A percentile compares a stretch with the other conserved stretches of the same genome.
Conservation (phyloP, 139 green algal species). For the Chara braunii region DNA sequence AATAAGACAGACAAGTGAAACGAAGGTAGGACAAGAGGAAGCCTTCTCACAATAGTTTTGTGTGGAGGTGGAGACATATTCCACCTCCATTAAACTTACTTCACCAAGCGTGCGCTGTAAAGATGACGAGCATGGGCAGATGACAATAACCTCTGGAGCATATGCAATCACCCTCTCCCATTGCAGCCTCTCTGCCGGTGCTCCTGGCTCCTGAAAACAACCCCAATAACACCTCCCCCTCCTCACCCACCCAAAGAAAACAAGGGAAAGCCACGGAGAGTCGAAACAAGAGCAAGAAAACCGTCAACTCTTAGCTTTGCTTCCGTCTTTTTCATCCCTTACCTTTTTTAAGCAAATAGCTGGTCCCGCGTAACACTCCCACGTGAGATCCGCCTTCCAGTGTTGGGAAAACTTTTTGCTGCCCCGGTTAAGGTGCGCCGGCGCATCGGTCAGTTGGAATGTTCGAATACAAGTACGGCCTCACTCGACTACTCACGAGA, state of each 20-base stretch:
- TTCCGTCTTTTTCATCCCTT: background rate
- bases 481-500: too few species aligned
- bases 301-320: background rate
- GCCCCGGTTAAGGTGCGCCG: too few species aligned
- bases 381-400: background rate
- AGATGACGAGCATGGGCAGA: conserved; percentile 41
- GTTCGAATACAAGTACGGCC: too few species aligned
- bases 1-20: too few species aligned
- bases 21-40: too few species aligned
- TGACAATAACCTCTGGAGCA: conserved; percentile 68
- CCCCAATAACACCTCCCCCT: too few species aligned
- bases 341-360: background rate
- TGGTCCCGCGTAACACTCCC: background rate
- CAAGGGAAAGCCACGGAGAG: background rate
- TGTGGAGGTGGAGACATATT: too few species aligned
- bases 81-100: too few species aligned
- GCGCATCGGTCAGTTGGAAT: too few species aligned
- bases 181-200: conserved; percentile 28
- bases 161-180: conserved; percentile 51
- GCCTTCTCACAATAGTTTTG: too few species aligned
- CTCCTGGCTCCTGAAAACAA: conserved; percentile 45
- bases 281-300: background rate
- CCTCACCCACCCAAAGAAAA: too few species aligned
- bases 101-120: conserved; percentile 42
- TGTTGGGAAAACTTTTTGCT: background rate